Base-by-base conservation (phyloP, 352 stramenopile species). In the Phytophthora lateralis region DNA sequence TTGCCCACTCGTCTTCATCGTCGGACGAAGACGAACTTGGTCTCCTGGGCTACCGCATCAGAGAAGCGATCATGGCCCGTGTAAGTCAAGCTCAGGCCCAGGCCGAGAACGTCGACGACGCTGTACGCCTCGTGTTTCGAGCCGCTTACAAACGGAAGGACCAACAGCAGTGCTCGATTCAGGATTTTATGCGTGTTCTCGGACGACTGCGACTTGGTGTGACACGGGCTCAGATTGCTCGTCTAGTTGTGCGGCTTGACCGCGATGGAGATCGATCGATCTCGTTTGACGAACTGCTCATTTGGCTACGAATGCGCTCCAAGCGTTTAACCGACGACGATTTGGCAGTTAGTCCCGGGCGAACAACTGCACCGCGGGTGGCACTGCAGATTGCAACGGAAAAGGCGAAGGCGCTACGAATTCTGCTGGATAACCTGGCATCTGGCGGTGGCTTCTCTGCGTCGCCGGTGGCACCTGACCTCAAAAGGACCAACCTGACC, bases 251-350 rank as follows among this genome's bases (percentile, higher is more conserved):
- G 15, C 69, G 69, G 11, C 51, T 93, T 7, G 82, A 93, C 63
- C 70, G 67, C 18, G 63, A 91, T 39, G 59, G 63, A 8, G 76
- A 93, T 46, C 42, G 58, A 7, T 73, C 57, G 21, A 77, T 93
- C 26, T 93, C 82, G 14, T 85, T 93, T 7, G 64, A 89, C 11
- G 85, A 93, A 37, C 52, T 93, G 20, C 50, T 93, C 3, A n/a
- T 66, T 5, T 93, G 82, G 82, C 63, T 93, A 32, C 75, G 80
- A 38, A 60, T 89, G 15, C 62, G 55, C 12, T 35, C 62, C 5
- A 60, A 55, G 29, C 1, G 54, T 15, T 52, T 46, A 15, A 27
- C 14, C 18, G 37, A 41, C 14, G 12, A 17, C 21, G 21, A 20
- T 9, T 18, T 47, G 6, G 11, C 43, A 17, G 7, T 14, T 15